These are phyloP conservation scores for Castanospermum australe DNA, from an alignment of 306 rosid genomes.

Conservation along the genomic window DNA sequence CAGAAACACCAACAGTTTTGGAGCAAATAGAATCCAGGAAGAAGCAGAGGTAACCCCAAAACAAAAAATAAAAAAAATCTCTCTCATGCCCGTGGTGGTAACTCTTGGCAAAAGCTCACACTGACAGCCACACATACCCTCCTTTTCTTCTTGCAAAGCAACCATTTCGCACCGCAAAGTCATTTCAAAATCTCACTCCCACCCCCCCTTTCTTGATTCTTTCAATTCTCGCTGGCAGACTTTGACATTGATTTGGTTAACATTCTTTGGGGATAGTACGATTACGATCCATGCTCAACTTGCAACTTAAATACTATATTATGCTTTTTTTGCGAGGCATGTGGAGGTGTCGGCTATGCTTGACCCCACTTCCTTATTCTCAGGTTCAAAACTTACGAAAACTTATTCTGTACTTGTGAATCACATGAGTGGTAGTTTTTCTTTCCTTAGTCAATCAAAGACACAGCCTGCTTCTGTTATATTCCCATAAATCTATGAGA, in stretches of 20 bases:
- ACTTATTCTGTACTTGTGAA: background rate
- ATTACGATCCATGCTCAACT: background rate
- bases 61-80: background rate
- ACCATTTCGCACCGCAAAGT: conserved; percentile 25
- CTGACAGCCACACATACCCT: conserved; percentile 17
- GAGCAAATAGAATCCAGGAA: background rate
- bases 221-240: background rate
- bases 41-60: background rate
- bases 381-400: background rate
- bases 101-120: background rate
- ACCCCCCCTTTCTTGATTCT: background rate
- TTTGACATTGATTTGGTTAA: background rate
- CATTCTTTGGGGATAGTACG: background rate
- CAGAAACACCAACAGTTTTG: background rate
- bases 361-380: background rate
- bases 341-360: conserved; percentile 28
- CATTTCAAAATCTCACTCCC: background rate
- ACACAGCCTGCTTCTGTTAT: background rate
- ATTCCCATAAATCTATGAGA: background rate
- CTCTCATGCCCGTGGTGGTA: background rate
- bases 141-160: conserved; percentile 17
- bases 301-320: background rate
- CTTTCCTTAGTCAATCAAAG: background rate
- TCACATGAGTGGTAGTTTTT: background rate
- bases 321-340: background rate